phyloP scores from a whole-genome alignment of 352 stramenopile genomes.

The Globisporangium rhizosaccharum region DNA sequence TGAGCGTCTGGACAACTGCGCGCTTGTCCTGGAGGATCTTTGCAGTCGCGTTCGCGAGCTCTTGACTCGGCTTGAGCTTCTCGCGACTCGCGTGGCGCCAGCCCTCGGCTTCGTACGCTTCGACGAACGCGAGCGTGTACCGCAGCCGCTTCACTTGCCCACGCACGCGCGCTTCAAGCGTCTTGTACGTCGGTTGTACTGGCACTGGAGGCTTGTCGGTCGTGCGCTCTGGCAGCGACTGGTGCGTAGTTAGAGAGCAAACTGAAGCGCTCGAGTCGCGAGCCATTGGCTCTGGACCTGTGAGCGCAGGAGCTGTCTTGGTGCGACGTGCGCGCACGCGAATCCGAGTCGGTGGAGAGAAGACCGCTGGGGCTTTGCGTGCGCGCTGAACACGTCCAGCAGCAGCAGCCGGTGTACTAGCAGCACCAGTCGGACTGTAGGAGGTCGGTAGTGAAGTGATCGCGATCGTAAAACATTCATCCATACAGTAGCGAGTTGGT shows the following conservation, averaged over 20 bases:
- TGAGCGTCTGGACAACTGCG: slow-evolving; percentile 37
- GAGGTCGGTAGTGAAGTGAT: too few relatives aligned
- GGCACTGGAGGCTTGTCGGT: background rate
- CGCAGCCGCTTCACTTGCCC: slow-evolving; percentile 32
- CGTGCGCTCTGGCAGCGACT: too few relatives aligned
- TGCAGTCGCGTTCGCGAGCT: slow-evolving; percentile 39
- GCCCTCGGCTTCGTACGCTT: slow-evolving; percentile 79
- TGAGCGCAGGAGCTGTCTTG: background rate
- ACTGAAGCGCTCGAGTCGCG: too few relatives aligned
- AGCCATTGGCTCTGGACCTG: too few relatives aligned
- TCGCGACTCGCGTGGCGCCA: slow-evolving; percentile 71
- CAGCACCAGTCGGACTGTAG: background rate
- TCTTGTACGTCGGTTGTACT: slow-evolving; percentile 10
- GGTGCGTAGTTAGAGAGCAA: too few relatives aligned
- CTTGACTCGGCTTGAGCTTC: slow-evolving; percentile 78
- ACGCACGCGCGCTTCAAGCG: slow-evolving; percentile 8
- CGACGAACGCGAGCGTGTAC: slow-evolving; percentile 72
- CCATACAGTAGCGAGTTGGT: too few relatives aligned
- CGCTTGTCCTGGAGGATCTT: slow-evolving; percentile 60
- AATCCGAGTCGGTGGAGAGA: slow-evolving; percentile 13
- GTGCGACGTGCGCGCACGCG: background rate
- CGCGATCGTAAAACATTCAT: too few relatives aligned
- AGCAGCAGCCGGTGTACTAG: background rate
- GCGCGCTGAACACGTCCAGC: slow-evolving; percentile 2
- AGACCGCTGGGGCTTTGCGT: slow-evolving; percentile 16